Evolutionary conservation across 768 basidiomycete genomes (phyloP).

Genomic region (Thelephora ganbajun): DNA sequence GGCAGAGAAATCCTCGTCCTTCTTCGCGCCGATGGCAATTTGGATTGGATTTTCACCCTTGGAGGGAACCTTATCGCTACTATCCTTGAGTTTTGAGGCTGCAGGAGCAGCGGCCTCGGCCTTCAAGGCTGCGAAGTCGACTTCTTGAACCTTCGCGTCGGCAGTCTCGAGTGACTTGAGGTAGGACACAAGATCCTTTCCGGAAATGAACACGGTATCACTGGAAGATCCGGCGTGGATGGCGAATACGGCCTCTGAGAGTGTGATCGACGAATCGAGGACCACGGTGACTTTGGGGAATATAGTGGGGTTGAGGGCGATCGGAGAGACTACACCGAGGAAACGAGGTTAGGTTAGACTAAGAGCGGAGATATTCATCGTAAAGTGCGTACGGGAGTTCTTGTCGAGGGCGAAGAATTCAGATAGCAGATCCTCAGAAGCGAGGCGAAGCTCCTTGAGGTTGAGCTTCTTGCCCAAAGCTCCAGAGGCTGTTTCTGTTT

Average conservation of each 20-base stretch:
- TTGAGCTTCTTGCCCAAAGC: slow-evolving; percentile 68
- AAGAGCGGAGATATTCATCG: neutral
- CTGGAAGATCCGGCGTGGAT: slow-evolving; percentile 62
- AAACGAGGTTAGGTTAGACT: neutral
- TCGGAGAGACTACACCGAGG: slow-evolving; percentile 51
- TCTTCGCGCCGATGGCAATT: slow-evolving; percentile 90
- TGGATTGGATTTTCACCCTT: slow-evolving; percentile 83
- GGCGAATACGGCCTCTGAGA: slow-evolving; percentile 54
- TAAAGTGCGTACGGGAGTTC: slow-evolving; percentile 58
- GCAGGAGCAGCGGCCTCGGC: slow-evolving; percentile 25
- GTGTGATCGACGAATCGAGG: slow-evolving; percentile 67
- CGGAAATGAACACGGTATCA: slow-evolving; percentile 66
- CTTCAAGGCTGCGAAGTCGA: slow-evolving; percentile 60
- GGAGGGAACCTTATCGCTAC: slow-evolving; percentile 56
- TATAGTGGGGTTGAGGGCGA: slow-evolving; percentile 49
- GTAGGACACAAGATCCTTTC: slow-evolving; percentile 60
- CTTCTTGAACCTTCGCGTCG: slow-evolving; percentile 47
- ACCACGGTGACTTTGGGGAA: slow-evolving; percentile 65
- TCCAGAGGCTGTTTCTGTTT: slow-evolving; percentile 68
- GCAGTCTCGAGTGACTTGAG: slow-evolving; percentile 58
- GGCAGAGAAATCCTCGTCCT: slow-evolving; percentile 85
- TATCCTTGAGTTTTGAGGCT: slow-evolving; percentile 19
- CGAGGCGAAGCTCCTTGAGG: slow-evolving; percentile 79
- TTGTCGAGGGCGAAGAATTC: slow-evolving; percentile 80
- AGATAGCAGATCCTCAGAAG: slow-evolving; percentile 71